Conservation (phyloP, 306 rosid species). For the Vachellia collinsii region DNA sequence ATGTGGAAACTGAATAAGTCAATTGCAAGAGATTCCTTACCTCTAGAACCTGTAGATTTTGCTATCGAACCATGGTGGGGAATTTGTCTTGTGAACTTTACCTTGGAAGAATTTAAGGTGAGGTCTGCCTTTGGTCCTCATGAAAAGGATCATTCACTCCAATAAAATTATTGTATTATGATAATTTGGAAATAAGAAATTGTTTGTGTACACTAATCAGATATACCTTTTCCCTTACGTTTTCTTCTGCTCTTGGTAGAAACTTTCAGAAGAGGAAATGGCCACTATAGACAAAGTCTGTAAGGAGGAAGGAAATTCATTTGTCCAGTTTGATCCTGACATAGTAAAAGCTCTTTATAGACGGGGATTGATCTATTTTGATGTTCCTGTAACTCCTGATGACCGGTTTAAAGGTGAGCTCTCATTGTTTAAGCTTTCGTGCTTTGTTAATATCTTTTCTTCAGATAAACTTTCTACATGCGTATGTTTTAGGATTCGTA, state of each 20-base stretch:
- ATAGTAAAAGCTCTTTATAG: conserved; percentile 73
- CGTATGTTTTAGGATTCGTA: no score
- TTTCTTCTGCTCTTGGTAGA: conserved; percentile 59
- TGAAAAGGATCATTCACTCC: conserved; percentile 9
- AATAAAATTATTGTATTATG: conserved; percentile 9
- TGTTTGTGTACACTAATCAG: conserved; percentile 32
- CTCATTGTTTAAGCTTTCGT: neutral
- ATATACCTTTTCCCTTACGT: conserved; percentile 24
- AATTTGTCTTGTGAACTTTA: conserved; percentile 94
- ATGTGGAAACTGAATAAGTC: conserved; percentile 99
- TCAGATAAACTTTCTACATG: no score
- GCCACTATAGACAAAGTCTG: conserved; percentile 95
- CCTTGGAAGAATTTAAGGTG: conserved; percentile 99
- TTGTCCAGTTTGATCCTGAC: conserved; percentile 77
- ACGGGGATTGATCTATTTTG: conserved; percentile 90
- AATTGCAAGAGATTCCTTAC: conserved; percentile 92
- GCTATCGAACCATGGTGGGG: conserved; percentile 99
- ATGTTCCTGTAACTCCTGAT: conserved; percentile 91
- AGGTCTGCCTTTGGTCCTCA: conserved; percentile 38
- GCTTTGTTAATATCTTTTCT: no score
- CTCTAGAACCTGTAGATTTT: conserved; percentile 89
- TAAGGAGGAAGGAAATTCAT: conserved; percentile 93
- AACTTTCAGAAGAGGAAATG: conserved; percentile 94
- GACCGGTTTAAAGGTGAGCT: conserved; percentile 89
- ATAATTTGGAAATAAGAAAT: conserved; percentile 18